Base-by-base conservation (phyloP, 176 grass and related monocot species). In the Cocos nucifera region DNA sequence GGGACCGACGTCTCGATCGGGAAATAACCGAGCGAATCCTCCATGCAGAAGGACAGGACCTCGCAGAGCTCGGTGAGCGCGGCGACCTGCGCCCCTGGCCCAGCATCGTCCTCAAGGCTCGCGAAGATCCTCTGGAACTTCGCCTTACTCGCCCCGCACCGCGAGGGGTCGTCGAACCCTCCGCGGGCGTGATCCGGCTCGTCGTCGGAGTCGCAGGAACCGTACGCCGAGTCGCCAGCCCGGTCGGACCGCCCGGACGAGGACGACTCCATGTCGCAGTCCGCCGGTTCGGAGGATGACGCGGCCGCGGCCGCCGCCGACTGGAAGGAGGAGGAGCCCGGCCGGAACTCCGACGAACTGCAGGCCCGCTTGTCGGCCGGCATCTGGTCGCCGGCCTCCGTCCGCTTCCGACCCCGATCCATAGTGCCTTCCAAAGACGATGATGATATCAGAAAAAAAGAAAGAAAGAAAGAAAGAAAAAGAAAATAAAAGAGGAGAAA, bases 321-420 rank as follows among this genome's bases (percentile, higher is more conserved):
- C 12, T 50, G 10, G 25, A 62, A 3, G 51, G 49, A 19, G 24
- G 56, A 70, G 17, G 53, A 58, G 30, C 71, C 32, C 4, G 70
- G 54, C 20, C 64, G 71, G 18, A 65, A 70, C 23, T 81, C 78
- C 1, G 64, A 65, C 39, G 62, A 74, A 22, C 80, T 95, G 83
- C 93, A 98, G 39, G 87, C 81, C 35, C 93, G 93, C 82, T 98
- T 98, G 71, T 98, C 87, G 19, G 78, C 81, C 55, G 81, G 87
- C 19, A 73, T 60, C 63, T 81, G 76, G 10, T 70, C 85, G 48
- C 63, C 59, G 69, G 26, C 81, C 69, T 98, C 88, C 25, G 75
- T 62, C 63, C 93, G 75, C 80, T 98, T 98, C 81, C 93, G 79
- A 72, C 75, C 83, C 51, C 93, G 87, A 86, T 97, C 92, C 93